Evolutionary conservation across 352 stramenopile genomes (phyloP), one percentile per base, ranked within the genome.

Genomic region (Globisporangium spiculum): DNA sequence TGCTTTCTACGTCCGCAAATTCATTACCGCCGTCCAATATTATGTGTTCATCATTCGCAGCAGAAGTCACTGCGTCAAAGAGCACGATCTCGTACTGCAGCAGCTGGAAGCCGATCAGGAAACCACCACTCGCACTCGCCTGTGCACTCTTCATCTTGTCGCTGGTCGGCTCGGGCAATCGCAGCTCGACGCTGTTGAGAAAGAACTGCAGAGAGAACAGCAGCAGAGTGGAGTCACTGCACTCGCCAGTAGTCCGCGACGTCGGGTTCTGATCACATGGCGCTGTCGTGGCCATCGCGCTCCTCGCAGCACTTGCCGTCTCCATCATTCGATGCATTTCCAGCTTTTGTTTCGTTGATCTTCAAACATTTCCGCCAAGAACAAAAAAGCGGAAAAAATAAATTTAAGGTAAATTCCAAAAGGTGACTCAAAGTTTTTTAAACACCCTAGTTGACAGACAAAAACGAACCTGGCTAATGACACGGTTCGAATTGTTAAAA

Each of bases 61-160:
- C 41, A n/a, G 7, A 6, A 20, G 53, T 14, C 7, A 36, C 41
- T 2, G 69, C 18, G 60, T 84, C 77, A 22, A 88, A 82, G 38
- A 85, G 38, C 48, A 88, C 74, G 54, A 88, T 82, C 52, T 88
- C 79, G 56, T 77, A 81, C 65, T 84, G 75, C 8, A 85, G 55
- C 52, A 88, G 65, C 63, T 85, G 79, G 46, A 88, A 88, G 24
- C 71, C 79, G 20, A 84, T 20, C 0, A 85, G 41, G 3, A 79
- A 54, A 20, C 18, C 2, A 18, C 26, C 54, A 20, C 26, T 10
- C 3, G 60, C n/a, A 66, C 34, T 20, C 24, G 30, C 1, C 30
- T 54, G 36, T 12, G 2, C 20, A 4, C 20, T 1, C 5, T 4
- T 24, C n/a, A 38, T 38, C n/a, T 46, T 38, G 4, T 20, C 60